Evolutionary conservation across 305 asterid genomes (phyloP).

Genomic region (Plantago rigida): DNA sequence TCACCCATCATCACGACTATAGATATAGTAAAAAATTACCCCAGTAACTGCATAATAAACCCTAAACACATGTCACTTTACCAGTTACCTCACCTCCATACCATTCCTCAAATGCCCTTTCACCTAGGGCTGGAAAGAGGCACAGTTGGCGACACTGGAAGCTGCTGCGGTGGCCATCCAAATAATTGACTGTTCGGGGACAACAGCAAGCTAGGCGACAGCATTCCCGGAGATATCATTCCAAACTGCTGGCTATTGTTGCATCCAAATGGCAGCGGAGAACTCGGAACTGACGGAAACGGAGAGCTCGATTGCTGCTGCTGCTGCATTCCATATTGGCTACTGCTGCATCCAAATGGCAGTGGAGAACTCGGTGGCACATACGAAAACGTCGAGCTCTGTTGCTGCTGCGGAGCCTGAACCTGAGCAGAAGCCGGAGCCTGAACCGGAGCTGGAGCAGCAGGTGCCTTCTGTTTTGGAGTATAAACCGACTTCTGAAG

Average conservation of each 20-base stretch:
- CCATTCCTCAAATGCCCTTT: slow-evolving; percentile 38
- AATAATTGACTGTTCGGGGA: slow-evolving; percentile 55
- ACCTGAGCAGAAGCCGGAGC: slow-evolving; percentile 21
- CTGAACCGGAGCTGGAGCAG: slow-evolving; percentile 25
- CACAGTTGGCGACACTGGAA: slow-evolving; percentile 63
- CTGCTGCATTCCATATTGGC: slow-evolving; percentile 42
- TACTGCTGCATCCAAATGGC: slow-evolving; percentile 69
- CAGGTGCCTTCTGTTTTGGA: background rate
- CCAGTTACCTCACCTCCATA: slow-evolving; percentile 23
- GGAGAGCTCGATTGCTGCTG: slow-evolving; percentile 34
- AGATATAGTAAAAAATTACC: slow-evolving; percentile 19
- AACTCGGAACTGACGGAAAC: slow-evolving; percentile 44
- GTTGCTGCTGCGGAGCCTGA: slow-evolving; percentile 25
- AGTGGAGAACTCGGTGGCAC: slow-evolving; percentile 50
- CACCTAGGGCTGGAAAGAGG: slow-evolving; percentile 68
- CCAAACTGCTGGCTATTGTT: slow-evolving; percentile 57
- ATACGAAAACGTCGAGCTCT: slow-evolving; percentile 33
- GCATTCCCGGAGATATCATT: slow-evolving; percentile 15
- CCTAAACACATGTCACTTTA: slow-evolving; percentile 30
- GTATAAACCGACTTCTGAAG: slow-evolving; percentile 39
- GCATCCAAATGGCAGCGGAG: slow-evolving; percentile 77
- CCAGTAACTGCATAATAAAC: slow-evolving; percentile 18
- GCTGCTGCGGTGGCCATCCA: slow-evolving; percentile 49
- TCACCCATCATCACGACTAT: background rate
- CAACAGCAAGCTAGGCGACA: slow-evolving; percentile 45